Base-by-base conservation (phyloP, 345 rosid species). In the Citrus trifoliata region DNA sequence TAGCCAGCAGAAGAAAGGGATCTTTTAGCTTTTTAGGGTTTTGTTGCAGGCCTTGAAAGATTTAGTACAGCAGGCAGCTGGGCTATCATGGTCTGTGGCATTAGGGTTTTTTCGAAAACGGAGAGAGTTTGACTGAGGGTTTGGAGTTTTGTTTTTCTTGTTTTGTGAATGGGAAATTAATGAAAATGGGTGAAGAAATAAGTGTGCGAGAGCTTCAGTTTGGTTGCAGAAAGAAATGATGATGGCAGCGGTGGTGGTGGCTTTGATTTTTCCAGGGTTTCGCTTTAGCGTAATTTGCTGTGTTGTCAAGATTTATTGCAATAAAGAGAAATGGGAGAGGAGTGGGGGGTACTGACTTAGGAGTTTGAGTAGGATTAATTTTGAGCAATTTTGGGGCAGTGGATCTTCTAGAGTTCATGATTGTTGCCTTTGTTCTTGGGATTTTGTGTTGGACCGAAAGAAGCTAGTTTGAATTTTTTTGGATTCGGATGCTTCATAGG, bases 381-480 rank as follows among this genome's bases (percentile, higher is more conserved):
- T 12, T 25, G 37, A 30, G 67, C 37, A 30, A 64, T 32, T 64
- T 64, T 64, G 35, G 67, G 66, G 66, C 66, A 62, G 8, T 35
- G 33, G 35, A 62, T 22, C 28, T 37, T 27, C 3, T 74, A 8
- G 78, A 48, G 78, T 67, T 19, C 58, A 53, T 63, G 37, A n/a
- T 78, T 58, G 60, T 32, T 66, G 71, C 18, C 24, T 60, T 70
- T 40, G 46, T 22, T 77, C 80, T 56, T 69, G 28, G 75, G 74
- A 60, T 77, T 59, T 27, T 69, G 80, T 28, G 48, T 40, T 60
- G 75, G 80, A 77, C 75, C 61, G 27, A 60, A 65, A 77, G 48
- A 33, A 21, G 58, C 24, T 38, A 1, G 68, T 25, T 74, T 40
- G 37, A 74, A 60, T 42, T 38, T 37, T 58, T 74, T 59, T 25